A percentile compares a stretch with the other conserved stretches of the same genome.
phyloP scores from a whole-genome alignment of 2,329 filamentous ascomycete species.

The Monilinia polystroma region DNA sequence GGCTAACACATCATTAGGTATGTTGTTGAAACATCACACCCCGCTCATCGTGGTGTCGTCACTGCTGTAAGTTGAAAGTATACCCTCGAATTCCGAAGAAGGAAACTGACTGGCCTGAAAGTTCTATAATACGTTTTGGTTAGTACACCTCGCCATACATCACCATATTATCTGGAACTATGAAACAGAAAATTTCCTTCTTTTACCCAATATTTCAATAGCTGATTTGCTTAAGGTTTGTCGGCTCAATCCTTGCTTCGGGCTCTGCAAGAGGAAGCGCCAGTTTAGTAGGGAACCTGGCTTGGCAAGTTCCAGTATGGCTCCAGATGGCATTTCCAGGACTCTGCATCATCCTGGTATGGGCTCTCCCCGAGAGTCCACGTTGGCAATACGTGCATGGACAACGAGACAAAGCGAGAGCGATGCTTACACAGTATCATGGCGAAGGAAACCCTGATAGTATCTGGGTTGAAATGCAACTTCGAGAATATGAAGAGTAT shows the following conservation, averaged over 20 bases:
- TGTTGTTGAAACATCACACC: constrained; percentile 34
- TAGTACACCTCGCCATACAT: not conserved
- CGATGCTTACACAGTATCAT: constrained; percentile 50
- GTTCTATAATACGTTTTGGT: constrained; percentile 38
- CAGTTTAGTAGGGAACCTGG: constrained; percentile 42
- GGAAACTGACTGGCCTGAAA: not conserved
- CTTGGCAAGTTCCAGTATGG: constrained; percentile 53
- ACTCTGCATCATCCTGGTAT: constrained; percentile 46
- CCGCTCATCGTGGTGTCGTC: constrained; percentile 46
- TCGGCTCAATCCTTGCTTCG: constrained; percentile 53
- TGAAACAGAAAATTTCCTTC: not conserved
- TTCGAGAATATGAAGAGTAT: constrained; percentile 51
- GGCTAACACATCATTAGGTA: constrained; percentile 3
- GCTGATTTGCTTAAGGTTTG: constrained; percentile 42
- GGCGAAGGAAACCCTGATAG: constrained; percentile 52
- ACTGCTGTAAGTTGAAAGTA: constrained; percentile 29
- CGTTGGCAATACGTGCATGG: constrained; percentile 45
- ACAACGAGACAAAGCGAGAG: constrained; percentile 40
- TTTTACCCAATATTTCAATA: not conserved
- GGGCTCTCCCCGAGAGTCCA: constrained; percentile 50
- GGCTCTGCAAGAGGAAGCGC: constrained; percentile 52
- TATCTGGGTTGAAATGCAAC: constrained; percentile 52
- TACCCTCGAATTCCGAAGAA: not conserved
- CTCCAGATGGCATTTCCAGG: constrained; percentile 53
- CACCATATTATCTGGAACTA: no score